Evolutionary conservation across 2,329 filamentous ascomycete genomes (phyloP).

Genomic region (Trichoderma lentiforme): DNA sequence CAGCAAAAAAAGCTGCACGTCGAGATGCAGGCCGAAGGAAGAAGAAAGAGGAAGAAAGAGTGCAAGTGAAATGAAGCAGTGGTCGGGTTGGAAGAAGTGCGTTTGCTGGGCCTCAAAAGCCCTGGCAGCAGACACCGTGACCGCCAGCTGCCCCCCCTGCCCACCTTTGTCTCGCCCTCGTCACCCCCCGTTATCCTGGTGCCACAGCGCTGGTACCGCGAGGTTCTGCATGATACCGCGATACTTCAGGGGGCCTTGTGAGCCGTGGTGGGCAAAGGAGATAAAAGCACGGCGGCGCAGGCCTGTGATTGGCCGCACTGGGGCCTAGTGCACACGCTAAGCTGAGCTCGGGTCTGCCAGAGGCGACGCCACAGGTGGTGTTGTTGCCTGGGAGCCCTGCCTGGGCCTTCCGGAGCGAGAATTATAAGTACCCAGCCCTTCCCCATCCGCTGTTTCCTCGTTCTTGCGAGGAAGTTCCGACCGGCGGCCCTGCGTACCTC

Average conservation of each 20-base stretch:
- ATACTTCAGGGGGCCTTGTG: conserved; percentile 40
- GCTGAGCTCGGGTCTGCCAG: conserved; percentile 38
- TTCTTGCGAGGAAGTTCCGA: conserved; percentile 55
- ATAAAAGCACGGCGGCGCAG: conserved; percentile 35
- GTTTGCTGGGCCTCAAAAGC: background rate
- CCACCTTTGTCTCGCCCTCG: background rate
- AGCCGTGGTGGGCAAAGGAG: conserved; percentile 34
- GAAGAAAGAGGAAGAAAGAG: background rate
- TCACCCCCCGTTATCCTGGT: conserved; percentile 4
- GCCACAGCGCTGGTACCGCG: conserved; percentile 22
- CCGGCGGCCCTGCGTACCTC: conserved; percentile 52
- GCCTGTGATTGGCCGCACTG: conserved; percentile 38
- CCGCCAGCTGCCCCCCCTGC: conserved; percentile 17
- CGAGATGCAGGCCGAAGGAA: conserved; percentile 4
- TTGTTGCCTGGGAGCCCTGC: conserved; percentile 43
- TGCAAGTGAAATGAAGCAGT: conserved; percentile 5
- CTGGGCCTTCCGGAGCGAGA: conserved; percentile 40
- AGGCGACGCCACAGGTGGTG: conserved; percentile 43
- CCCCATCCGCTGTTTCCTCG: conserved; percentile 49
- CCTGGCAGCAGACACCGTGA: conserved; percentile 11
- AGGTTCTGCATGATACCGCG: conserved; percentile 31
- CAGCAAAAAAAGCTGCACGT: background rate
- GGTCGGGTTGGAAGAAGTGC: background rate
- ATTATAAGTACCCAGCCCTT: conserved; percentile 56
- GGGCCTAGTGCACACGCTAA: conserved; percentile 36